Conservation (phyloP, 441 rosid genomes). For the Adansonia grandidieri region DNA sequence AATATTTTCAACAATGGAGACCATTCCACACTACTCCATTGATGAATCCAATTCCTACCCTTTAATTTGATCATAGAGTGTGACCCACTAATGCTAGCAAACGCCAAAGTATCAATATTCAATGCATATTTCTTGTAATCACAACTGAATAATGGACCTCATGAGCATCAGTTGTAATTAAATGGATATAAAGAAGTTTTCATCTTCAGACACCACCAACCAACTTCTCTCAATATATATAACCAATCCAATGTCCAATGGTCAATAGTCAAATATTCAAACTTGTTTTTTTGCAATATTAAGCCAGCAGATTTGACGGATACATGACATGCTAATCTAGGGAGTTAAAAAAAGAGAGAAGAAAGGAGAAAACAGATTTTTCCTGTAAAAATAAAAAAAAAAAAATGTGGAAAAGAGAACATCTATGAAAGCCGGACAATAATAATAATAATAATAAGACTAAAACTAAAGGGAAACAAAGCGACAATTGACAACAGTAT, state of each 20-base stretch:
- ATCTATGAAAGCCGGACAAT: conserved; percentile 9
- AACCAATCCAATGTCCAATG: neutral
- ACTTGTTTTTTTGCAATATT: conserved; percentile 2
- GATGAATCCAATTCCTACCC: neutral
- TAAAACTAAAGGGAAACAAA: conserved; percentile 18
- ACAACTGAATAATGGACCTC: neutral
- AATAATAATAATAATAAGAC: neutral
- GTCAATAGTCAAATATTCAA: neutral
- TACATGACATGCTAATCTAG: conserved; percentile 17
- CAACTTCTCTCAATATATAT: neutral
- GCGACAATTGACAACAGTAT: conserved; percentile 25
- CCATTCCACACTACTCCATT: neutral
- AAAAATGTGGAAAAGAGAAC: conserved; percentile 10
- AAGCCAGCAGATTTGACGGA: conserved; percentile 18
- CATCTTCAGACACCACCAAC: conserved; percentile 8
- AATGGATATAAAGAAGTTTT: neutral
- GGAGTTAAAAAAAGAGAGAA: neutral
- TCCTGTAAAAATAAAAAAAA: neutral
- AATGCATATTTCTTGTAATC: neutral
- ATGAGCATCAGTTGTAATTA: conserved; percentile 13
- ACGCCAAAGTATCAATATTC: neutral
- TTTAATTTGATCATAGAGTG: conserved; percentile 1
- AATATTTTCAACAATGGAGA: neutral
- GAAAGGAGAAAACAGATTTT: neutral
- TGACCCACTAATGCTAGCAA: neutral